Evolutionary conservation across 176 grass and related monocot genomes (phyloP), one percentile per base, ranked within the genome.

Genomic region (Hyparrhenia diplandra): DNA sequence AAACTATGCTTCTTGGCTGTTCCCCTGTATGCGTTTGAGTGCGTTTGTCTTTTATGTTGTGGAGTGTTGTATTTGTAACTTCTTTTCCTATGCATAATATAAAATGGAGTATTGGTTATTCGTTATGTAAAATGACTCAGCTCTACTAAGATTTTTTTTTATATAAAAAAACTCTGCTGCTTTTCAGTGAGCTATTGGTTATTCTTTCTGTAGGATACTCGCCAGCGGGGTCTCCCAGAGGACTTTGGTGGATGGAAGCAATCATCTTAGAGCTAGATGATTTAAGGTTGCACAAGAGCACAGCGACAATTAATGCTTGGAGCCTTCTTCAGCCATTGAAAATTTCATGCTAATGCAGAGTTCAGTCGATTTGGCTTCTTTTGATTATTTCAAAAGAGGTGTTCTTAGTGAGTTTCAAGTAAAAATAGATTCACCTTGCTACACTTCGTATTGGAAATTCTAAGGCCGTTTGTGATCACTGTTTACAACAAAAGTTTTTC

Each of bases 171-270:
- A 43, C 3, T 60, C 24, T 29, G 25, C 4, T 61, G 23, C 9
- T 42, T 54, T 82, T 75, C 20, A 54, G 41, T 32, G 24, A 52
- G 36, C 16, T 71, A 67, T 62, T 39, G 23, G 14, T 76, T 83
- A 41, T 86, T 65, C 10, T 75, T 37, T 86, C 43, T 83, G 72
- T 80, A 98, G 90, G 84, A 83, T 74, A 76, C 55, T 74, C 54
- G 49, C 69, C 62, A 77, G 7, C 60, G 85, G 24, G 88, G 71
- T 54, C 88, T 92, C 27, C 72, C 75, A 0, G 80, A 88, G 28
- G 91, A 82, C 64, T 84, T 59, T 0, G 89, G 92, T 72, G 92
- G 92, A 84, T 89, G 92, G 90, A 92, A 80, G 47, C 69, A 81
- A 76, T 92, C 89, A 24, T 80, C 25, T 71, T 92, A 60, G 32